These are phyloP conservation scores for Aspergillus piperis DNA, from an alignment of 2,329 filamentous ascomycete species.

Conservation along the genomic window DNA sequence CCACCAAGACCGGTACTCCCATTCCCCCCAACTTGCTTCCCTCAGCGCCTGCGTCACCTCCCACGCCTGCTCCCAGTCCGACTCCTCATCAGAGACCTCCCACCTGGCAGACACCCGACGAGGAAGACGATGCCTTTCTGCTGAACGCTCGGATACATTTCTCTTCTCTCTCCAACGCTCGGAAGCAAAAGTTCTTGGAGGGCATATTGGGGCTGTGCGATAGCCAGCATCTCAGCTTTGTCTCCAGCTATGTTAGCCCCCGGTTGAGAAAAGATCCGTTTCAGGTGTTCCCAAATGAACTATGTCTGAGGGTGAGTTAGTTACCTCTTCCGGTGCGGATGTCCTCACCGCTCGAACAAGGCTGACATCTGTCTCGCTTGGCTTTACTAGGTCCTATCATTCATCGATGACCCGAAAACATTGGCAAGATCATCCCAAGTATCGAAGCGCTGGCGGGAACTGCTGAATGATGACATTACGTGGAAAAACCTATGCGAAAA, in stretches of 20 bases:
- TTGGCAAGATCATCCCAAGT: constrained; percentile 92
- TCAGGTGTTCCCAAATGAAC: constrained; percentile 83
- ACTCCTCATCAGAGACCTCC: constrained; percentile 63
- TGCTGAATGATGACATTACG: constrained; percentile 93
- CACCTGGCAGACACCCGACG: constrained; percentile 49
- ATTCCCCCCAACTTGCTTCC: constrained; percentile 64
- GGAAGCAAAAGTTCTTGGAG: constrained; percentile 78
- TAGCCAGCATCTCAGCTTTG: constrained; percentile 91
- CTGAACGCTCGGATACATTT: constrained; percentile 80
- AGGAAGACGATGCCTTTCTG: constrained; percentile 79
- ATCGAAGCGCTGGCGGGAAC: constrained; percentile 89
- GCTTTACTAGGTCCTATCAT: constrained; percentile 74
- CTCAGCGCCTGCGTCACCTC: constrained; percentile 65
- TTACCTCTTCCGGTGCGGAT: neutral
- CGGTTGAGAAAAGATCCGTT: constrained; percentile 96
- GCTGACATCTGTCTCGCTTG: constrained; percentile 17
- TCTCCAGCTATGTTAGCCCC: constrained; percentile 93
- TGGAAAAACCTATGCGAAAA: constrained; percentile 98
- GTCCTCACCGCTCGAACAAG: neutral
- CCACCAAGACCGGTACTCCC: constrained; percentile 51
- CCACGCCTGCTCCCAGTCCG: constrained; percentile 67
- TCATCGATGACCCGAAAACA: constrained; percentile 94
- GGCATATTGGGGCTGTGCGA: constrained; percentile 93
- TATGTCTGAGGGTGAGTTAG: constrained; percentile 76
- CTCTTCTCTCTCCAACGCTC: constrained; percentile 70